phyloP scores from a whole-genome alignment of 2,329 filamentous ascomycete species.

The Neurospora sp. region DNA sequence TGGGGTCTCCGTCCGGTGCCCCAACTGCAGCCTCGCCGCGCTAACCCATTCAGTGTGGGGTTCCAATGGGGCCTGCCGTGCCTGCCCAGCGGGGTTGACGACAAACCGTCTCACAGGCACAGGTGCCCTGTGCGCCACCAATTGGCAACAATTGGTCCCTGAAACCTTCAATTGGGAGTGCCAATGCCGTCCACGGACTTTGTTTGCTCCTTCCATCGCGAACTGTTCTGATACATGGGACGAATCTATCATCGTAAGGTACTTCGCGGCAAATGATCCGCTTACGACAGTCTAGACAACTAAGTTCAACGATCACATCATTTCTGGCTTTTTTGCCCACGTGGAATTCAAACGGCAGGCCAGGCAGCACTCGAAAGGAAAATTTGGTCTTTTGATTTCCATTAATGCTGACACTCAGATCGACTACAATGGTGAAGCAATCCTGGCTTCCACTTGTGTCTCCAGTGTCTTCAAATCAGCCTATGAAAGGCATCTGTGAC shows the following conservation, averaged over 20 bases:
- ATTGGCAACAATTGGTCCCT: background rate
- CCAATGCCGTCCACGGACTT: background rate
- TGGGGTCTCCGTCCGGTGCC: conserved; percentile 15
- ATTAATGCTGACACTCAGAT: background rate
- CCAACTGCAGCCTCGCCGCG: conserved; percentile 1
- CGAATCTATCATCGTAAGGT: background rate
- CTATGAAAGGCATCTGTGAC: background rate
- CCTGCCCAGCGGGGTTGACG: background rate
- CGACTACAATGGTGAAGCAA: background rate
- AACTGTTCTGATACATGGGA: background rate
- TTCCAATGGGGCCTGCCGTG: conserved; percentile 1
- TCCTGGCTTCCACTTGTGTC: conserved; percentile 9
- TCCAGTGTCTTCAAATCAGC: background rate
- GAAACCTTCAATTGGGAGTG: background rate
- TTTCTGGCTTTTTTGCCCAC: background rate
- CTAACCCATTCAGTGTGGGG: conserved; percentile 1
- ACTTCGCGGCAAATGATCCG: background rate
- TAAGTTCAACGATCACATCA: background rate
- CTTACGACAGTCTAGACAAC: background rate
- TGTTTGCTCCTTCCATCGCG: background rate
- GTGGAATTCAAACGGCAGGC: background rate
- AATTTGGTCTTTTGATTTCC: background rate
- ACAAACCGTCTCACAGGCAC: background rate
- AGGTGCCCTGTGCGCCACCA: background rate
- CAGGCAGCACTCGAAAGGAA: background rate